A percentile compares a stretch with the other conserved stretches of the same genome.
Conservation (phyloP, 768 basidiomycete species). For the Kwoniella dejecticola region DNA sequence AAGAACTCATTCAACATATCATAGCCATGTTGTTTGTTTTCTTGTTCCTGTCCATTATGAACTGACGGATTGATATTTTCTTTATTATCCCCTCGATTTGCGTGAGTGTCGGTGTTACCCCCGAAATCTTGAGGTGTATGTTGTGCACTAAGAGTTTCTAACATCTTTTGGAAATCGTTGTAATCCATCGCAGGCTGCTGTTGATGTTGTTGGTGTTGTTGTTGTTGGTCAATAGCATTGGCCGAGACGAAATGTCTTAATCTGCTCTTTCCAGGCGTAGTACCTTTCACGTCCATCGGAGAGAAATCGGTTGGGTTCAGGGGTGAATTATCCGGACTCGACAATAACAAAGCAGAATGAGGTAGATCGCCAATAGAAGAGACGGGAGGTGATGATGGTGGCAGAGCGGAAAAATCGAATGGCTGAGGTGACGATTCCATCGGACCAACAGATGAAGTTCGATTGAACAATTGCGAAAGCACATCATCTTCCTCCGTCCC, state of each 20-base stretch:
- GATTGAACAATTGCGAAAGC: slow-evolving; percentile 35
- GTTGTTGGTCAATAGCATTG: not conserved
- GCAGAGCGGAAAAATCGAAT: slow-evolving; percentile 49
- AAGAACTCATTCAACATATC: slow-evolving; percentile 23
- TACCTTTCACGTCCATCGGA: slow-evolving; percentile 15
- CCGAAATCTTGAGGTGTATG: not conserved
- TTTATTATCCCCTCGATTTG: slow-evolving; percentile 3
- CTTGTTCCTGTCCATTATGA: not conserved
- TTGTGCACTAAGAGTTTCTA: slow-evolving; percentile 10
- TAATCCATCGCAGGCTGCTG: too few species aligned
- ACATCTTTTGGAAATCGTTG: slow-evolving; percentile 23
- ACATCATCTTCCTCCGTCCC: slow-evolving; percentile 35
- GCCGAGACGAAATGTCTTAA: slow-evolving; percentile 16
- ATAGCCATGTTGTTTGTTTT: too few species aligned
- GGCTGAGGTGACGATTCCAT: slow-evolving; percentile 23
- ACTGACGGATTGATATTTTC: not conserved
- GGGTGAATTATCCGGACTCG: slow-evolving; percentile 30
- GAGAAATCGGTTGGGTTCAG: slow-evolving; percentile 2
- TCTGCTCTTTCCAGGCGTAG: slow-evolving; percentile 12
- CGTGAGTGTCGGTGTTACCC: too few species aligned
- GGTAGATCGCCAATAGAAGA: slow-evolving; percentile 23
- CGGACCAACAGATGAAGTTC: slow-evolving; percentile 29
- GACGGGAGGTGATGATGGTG: slow-evolving; percentile 47
- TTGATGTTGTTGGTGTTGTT: not conserved
- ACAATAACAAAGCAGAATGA: slow-evolving; percentile 38